phyloP scores from a whole-genome alignment of 2,329 filamentous ascomycete species.

The Fusarium temperatum region DNA sequence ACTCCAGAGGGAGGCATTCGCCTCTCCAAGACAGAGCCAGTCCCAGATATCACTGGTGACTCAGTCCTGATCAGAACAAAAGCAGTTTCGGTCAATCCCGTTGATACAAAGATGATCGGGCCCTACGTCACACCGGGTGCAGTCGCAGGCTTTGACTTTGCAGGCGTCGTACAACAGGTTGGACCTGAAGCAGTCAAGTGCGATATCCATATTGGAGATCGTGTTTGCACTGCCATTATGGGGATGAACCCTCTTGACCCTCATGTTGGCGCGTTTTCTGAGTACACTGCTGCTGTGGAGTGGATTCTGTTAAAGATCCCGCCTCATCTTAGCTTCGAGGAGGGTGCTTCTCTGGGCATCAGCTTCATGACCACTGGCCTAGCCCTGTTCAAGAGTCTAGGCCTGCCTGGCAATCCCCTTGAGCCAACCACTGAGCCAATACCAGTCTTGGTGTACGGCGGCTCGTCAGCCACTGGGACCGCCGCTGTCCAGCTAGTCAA shows the following conservation, averaged over 20 bases:
- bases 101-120: neutral
- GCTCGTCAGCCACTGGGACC: neutral
- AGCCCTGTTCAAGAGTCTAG: conserved; percentile 56
- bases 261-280: conserved; percentile 51
- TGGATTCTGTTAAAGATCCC: conserved; percentile 55
- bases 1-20: neutral
- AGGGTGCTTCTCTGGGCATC: conserved; percentile 56
- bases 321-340: conserved; percentile 48
- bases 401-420: conserved; percentile 3
- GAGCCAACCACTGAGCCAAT: neutral
- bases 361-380: conserved; percentile 55
- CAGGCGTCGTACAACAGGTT: neutral
- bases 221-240: neutral
- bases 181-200: neutral
- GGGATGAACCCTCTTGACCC: neutral
- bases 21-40: neutral
- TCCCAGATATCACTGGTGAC: neutral
- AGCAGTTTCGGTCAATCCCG: neutral
- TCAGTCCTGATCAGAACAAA: neutral
- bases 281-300: conserved; percentile 50
- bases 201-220: neutral
- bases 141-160: neutral
- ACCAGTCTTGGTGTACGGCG: conserved; percentile 10
- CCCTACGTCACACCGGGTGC: neutral
- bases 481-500: conserved; percentile 10